Percentiles rank a stretch among this genome's conserved stretches.
phyloP scores from a whole-genome alignment of 306 rosid genomes.

The Geum urbanum region DNA sequence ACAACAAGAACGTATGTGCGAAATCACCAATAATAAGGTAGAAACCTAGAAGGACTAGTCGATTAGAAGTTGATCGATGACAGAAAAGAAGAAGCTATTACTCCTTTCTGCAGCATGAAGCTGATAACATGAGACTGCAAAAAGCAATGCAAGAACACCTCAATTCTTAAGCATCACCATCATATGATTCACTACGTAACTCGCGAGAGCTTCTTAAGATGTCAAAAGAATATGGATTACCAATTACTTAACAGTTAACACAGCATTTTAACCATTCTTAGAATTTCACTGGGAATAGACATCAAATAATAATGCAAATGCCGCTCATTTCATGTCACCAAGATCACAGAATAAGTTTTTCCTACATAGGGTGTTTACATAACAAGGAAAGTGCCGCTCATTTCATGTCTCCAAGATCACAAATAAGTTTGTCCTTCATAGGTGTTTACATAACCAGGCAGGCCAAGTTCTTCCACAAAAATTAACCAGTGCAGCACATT shows the following conservation, averaged over 20 bases:
- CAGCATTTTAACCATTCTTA: not conserved
- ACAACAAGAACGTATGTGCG: too few species aligned
- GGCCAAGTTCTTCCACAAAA: constrained; percentile 33
- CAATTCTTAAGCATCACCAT: too few species aligned
- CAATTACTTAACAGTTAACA: not conserved
- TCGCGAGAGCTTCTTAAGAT: not conserved
- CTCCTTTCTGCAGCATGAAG: too few species aligned
- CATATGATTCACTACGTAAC: too few species aligned
- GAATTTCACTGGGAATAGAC: constrained; percentile 17
- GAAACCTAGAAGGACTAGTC: too few species aligned
- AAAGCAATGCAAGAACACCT: too few species aligned
- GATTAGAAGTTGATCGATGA: too few species aligned
- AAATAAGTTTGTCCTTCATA: constrained; percentile 36
- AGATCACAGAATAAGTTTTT: constrained; percentile 29
- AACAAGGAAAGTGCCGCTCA: constrained; percentile 23
- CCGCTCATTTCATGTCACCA: constrained; percentile 25
- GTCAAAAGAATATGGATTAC: not conserved
- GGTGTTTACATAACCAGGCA: constrained; percentile 38
- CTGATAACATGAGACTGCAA: too few species aligned
- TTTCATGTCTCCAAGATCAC: constrained; percentile 27
- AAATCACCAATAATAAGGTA: too few species aligned
- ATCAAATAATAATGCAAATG: constrained; percentile 15
- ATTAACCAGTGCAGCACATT: constrained; percentile 17
- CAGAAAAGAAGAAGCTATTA: too few species aligned
- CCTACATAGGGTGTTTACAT: constrained; percentile 44